Evolutionary conservation across 2,329 filamentous ascomycete species (phyloP), one percentile per base, ranked within the genome.

Genomic region (Pyrenochaeta sp.): DNA sequence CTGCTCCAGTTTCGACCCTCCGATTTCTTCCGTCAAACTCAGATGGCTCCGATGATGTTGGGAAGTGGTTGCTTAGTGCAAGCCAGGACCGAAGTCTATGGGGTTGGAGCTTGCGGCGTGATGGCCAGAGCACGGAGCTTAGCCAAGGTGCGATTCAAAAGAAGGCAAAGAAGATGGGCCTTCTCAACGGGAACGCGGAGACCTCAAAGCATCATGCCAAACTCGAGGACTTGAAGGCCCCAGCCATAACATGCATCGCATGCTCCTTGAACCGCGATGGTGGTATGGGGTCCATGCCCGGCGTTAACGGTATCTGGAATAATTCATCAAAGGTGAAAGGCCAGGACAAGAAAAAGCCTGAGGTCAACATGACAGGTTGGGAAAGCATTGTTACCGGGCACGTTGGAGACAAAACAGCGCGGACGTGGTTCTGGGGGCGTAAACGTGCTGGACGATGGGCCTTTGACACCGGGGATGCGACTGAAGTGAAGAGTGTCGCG

Each of bases 341-440:
- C 44, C 64, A 73, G n/a, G 60, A 66, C 41, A 86, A 90, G 69
- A 86, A 91, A 69, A 85, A 88, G 3, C 86, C 90, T 56, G 78
- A 85, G 43, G 88, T 86, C 60, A 82, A 85, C 34, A 85, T 85
- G 76, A 96, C 92, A 3, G 94, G 94, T 1, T 99, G 94, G 94
- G 95, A 99, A 71, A 96, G 93, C 65, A 86, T 99, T 6, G 84
- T 99, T 2, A 99, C 94, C 3, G 93, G 91, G 7, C 95, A 99
- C 67, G 87, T 87, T 63, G 84, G 87, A 37, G 93, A 97, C 63
- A 81, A 85, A 30, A 89, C 83, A 65, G 94, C 91, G 13, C 84
- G 94, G 39, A 97, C 94, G 1, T 99, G 94, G 94, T 96, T 96
- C 73, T 97, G 94, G 92, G 94, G 93, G 5, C 86, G 90, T 43